Base-by-base conservation (phyloP, 163 green algal species). In the Scenedesmus sp. region DNA sequence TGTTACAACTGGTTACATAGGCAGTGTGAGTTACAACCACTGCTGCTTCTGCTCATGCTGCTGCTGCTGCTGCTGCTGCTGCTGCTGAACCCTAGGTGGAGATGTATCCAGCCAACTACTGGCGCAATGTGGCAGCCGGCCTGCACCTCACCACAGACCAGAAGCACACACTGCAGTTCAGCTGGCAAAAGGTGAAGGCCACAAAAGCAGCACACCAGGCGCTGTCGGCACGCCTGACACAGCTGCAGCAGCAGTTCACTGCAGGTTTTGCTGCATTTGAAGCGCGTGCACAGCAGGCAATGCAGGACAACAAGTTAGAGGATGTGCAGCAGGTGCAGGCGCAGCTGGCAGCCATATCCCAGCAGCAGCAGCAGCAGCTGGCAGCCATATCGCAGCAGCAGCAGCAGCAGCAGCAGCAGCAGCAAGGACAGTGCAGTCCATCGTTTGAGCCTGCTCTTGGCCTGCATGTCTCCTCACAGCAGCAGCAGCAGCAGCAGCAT, bases 351-450 rank as follows among this genome's bases (percentile, higher is more conserved):
- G 20, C 34, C 34, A 46, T 46, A 46, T 46, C 34, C 34, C 34
- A 46, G 34, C 34, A 46, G 34, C 57, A 54, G 84, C 84, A 66
- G 62, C 62, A 15, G n/a, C n/a, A 77, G 3, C 26, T 82, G 60
- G 15, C 46, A 52, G 54, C 55, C 34, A 52, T 15, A 15, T 46
- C 16, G 54, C 55, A 52, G 82, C 82, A 64, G 26, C 10, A 81
- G 84, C 84, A 89, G 55, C 82, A 73, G 82, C 82, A 87, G 56
- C 82, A 73, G 82, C 82, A 88, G 83, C 83, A 88, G 83, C 56
- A 88, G 20, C 57, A 55, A 16, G 7, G 15, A 23, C 56, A 4
- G 23, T 34, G n/a, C 26, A 55, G 46, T 15, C 34, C 34, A 46
- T 46, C 34, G 34, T 46, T 46, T 46, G 34, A 46, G 34, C 34